A percentile compares a stretch with the other conserved stretches of the same genome.
These are phyloP conservation scores for Saksenaea oblongispora DNA, from an alignment of 371 early-diverging fungal genomes.

Conservation along the genomic window DNA sequence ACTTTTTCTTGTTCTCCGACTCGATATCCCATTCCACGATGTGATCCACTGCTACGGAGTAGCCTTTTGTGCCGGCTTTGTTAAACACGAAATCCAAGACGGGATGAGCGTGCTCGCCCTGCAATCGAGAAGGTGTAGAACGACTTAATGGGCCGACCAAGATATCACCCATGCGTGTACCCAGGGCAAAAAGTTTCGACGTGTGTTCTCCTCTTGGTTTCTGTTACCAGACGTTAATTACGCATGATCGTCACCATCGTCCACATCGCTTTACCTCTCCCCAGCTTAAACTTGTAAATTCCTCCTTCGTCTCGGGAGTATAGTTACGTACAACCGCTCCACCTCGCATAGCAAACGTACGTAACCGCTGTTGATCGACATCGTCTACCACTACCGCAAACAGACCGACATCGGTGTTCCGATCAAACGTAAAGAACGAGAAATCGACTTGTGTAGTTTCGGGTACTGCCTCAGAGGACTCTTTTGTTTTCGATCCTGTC, in stretches of 20 bases:
- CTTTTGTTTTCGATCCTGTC: neutral
- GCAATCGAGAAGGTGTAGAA: constrained; percentile 41
- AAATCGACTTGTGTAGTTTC: constrained; percentile 13
- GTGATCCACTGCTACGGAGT: constrained; percentile 56
- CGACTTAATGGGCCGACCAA: constrained; percentile 50
- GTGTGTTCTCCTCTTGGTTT: constrained; percentile 30
- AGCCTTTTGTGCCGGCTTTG: constrained; percentile 41
- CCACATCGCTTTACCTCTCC: constrained; percentile 23
- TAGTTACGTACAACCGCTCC: constrained; percentile 49
- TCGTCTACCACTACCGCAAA: constrained; percentile 59
- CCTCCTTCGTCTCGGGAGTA: constrained; percentile 39
- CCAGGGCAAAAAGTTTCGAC: constrained; percentile 49
- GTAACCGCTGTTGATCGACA: constrained; percentile 56
- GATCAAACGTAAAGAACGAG: constrained; percentile 45
- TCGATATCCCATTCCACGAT: constrained; percentile 63
- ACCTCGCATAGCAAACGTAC: constrained; percentile 55
- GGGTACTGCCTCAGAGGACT: neutral
- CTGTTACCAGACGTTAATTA: neutral
- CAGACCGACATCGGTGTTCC: constrained; percentile 16
- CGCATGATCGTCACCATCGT: constrained; percentile 19
- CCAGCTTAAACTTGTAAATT: constrained; percentile 57
- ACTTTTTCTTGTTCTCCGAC: constrained; percentile 42
- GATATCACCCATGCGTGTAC: constrained; percentile 56
- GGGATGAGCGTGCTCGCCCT: constrained; percentile 44
- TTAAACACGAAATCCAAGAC: constrained; percentile 61